Evolutionary conservation across 805 yeast genomes (phyloP).

Genomic region (Ascoidea asiatica): DNA sequence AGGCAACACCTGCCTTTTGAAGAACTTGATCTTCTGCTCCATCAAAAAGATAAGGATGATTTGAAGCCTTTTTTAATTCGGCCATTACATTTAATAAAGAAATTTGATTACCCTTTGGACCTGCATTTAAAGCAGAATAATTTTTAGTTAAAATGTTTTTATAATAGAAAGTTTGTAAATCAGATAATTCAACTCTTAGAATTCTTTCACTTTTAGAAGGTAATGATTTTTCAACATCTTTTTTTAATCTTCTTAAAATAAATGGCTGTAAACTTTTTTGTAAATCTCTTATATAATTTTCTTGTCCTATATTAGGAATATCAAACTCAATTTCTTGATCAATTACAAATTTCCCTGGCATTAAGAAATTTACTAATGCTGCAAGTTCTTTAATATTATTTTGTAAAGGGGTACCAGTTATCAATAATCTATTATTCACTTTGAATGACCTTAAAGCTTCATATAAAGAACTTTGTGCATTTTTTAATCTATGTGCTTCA

Average conservation of each 20-base stretch:
- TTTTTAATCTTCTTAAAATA: slow-evolving; percentile 83
- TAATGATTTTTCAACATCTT: slow-evolving; percentile 92
- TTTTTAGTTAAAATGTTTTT: slow-evolving; percentile 87
- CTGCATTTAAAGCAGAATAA: slow-evolving; percentile 82
- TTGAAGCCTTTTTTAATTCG: slow-evolving; percentile 91
- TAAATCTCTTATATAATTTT: slow-evolving; percentile 71
- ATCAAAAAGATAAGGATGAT: slow-evolving; percentile 92
- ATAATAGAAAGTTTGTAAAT: slow-evolving; percentile 89
- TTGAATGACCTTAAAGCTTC: slow-evolving; percentile 77
- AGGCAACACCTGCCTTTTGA: slow-evolving; percentile 45
- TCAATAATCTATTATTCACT: slow-evolving; percentile 71
- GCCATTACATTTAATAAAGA: slow-evolving; percentile 86
- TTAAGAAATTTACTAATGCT: slow-evolving; percentile 84
- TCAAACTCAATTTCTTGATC: slow-evolving; percentile 95
- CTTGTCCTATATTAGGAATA: slow-evolving; percentile 76
- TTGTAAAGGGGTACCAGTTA: slow-evolving; percentile 97
- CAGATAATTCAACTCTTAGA: slow-evolving; percentile 87
- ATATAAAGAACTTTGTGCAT: slow-evolving; percentile 85
- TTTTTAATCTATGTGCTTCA: slow-evolving; percentile 94
- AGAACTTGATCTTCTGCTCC: slow-evolving; percentile 79
- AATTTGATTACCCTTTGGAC: slow-evolving; percentile 63
- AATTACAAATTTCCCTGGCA: slow-evolving; percentile 87
- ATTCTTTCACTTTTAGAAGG: slow-evolving; percentile 96
- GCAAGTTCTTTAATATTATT: slow-evolving; percentile 92
- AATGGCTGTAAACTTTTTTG: slow-evolving; percentile 83